Evolutionary conservation across 805 yeast genomes (phyloP).

Genomic region (Starmerella stigmatis): DNA sequence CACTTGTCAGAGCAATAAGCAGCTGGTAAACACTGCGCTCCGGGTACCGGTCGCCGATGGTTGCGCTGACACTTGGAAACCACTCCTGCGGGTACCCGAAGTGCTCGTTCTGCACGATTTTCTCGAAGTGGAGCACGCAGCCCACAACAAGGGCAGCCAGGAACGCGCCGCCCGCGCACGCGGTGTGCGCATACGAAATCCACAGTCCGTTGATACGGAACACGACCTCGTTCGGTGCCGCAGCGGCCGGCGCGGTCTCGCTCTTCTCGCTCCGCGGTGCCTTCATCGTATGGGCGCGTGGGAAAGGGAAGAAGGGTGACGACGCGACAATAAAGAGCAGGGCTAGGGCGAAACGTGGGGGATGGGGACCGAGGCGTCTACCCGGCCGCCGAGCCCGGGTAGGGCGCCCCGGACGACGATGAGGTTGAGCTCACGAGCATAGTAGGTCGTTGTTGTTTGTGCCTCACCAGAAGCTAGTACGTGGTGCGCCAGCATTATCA

Average conservation of each 20-base stretch:
- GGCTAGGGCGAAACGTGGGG: neutral
- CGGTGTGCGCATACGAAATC: slow-evolving; percentile 62
- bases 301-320: neutral
- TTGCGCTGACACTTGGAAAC: slow-evolving; percentile 96
- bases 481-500: too few relatives aligned
- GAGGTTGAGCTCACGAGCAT: too few relatives aligned
- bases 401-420: too few relatives aligned
- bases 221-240: slow-evolving; percentile 7
- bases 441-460: too few relatives aligned
- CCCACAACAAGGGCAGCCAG: slow-evolving; percentile 66
- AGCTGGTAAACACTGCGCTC: slow-evolving; percentile 89
- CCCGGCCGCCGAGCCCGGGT: too few relatives aligned
- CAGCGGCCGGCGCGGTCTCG: neutral
- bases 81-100: slow-evolving; percentile 95
- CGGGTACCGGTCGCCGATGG: slow-evolving; percentile 95
- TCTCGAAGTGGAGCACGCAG: slow-evolving; percentile 64
- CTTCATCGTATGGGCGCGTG: slow-evolving; percentile 6
- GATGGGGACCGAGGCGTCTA: slow-evolving; percentile 1
- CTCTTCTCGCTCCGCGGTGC: slow-evolving; percentile 5
- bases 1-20: slow-evolving; percentile 82
- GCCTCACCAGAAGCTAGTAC: too few relatives aligned
- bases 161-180: slow-evolving; percentile 66
- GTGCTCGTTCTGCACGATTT: slow-evolving; percentile 77
- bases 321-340: too few relatives aligned
- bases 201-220: slow-evolving; percentile 39